Base-by-base conservation (phyloP, 2,329 filamentous ascomycete genomes). In the Anisogramma anomala region DNA sequence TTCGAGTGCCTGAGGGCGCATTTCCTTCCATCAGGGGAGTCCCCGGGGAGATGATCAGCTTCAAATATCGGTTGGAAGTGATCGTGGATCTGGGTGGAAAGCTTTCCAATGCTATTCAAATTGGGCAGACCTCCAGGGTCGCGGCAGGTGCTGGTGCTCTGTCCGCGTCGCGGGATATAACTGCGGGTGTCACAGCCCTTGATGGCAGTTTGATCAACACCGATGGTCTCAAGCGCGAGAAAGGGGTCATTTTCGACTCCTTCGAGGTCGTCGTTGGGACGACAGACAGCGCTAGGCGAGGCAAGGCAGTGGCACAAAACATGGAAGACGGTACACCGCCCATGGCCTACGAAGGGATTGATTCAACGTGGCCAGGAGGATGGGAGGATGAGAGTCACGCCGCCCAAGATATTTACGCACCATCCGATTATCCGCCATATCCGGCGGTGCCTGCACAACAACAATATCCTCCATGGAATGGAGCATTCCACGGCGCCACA, bases 11-110 rank as follows among this genome's bases (percentile, higher is more conserved):
- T 0, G 86, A 94, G 48, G 85, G 94, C 54, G 79, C 79, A 0
- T 96, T 96, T 52, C 89, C 91, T 0, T 94, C 88, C 2, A 96
- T 96, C 48, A 79, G 78, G 20, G 81, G 80, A 41, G 86, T 95
- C 0, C 91, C 91, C 0, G 87, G 89, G 3, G 81, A 84, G 25
- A 91, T 96, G 79, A 91, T 98, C 49, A 87, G 81, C 52, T 96
- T 98, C 66, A 85, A 82, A 51, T 96, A 98, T 55, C 84, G 88
- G 50, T 73, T 95, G 15, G 91, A 98, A 59, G 84, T 95, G 2
- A 80, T 96, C 20, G 77, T 95, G 17, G 91, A 98, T 56, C 70
- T 96, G 0, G 88, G 91, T 34, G 89, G 89, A 27, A 91, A 86
- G 56, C 65, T 95, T 30, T 76, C 80, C 2, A 77, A 76, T n/a